Evolutionary conservation across 192 early-diverging fungal genomes (phyloP), one percentile per base, ranked within the genome.

Genomic region (Gryganskiella cystojenkinii): DNA sequence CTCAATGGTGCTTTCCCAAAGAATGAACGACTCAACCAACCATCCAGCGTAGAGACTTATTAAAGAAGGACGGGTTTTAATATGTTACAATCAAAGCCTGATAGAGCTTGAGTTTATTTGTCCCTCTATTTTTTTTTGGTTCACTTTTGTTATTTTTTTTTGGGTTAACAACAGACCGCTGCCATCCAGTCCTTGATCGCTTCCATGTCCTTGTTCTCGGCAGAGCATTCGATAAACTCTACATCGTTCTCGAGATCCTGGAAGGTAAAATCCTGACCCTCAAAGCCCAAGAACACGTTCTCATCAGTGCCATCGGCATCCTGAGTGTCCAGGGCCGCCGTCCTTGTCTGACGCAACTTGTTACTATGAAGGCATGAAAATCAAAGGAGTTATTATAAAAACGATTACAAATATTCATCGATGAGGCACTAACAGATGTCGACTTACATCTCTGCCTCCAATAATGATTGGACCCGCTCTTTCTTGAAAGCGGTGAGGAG

Each of bases 391-490:
- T 14, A 6, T 14, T 14, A 43, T 22, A 14, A 15, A 40, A 15
- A 19, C 40, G 19, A 45, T 33, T 43, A 55, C 24, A 37, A 44
- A 35, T 28, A 30, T 54, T 31, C 28, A 30, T 2, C 52, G 28
- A 25, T 31, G 28, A 25, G 9, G 28, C 25, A 47, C 53, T 34
- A 54, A 33, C 57, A 28, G 15, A 80, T 64, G n/a, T 79, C n/a
- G n/a, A 60, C 56, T 83, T 86, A 89, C 92, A 97, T 90, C 74
- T 97, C 95, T 47, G 63, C 82, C 72, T 97, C 95, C 42, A 97
- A 73, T 53, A 88, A 35, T 8, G 67, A 53, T 74, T 90, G 82
- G n/a, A 95, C 87, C 25, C 87, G 89, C 33, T 88, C 83, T 28
- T 81, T 88, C 31, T 88, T 83, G 53, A 92, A 79, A 4, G 94